Conservation (phyloP, 192 early-diverging fungal genomes). For the Mortierella hygrophila region DNA sequence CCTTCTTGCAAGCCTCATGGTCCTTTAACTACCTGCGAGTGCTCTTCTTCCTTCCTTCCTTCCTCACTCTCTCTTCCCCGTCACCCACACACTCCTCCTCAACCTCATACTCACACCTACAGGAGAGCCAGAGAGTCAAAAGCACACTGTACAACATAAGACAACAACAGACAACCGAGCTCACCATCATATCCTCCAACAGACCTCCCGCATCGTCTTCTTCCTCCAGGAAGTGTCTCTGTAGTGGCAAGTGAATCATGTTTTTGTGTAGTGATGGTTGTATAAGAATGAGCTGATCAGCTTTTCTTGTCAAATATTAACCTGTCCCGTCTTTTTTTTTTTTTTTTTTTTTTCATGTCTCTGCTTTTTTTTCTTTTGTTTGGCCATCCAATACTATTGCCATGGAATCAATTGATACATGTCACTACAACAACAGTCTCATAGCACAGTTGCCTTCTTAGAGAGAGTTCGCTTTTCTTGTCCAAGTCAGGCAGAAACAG, state of each 20-base stretch:
- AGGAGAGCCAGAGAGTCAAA: neutral
- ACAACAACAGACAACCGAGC: neutral
- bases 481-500: neutral
- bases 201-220: neutral
- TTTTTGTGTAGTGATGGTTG: neutral
- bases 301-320: conserved; percentile 6
- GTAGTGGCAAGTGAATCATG: neutral
- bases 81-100: neutral
- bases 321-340: neutral
- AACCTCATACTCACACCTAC: neutral
- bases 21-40: neutral
- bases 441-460: neutral
- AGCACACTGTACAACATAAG: neutral
- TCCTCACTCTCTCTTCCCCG: neutral
- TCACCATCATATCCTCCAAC: neutral
- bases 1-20: neutral
- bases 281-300: too few relatives aligned
- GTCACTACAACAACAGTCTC: neutral
- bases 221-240: conserved; percentile 11
- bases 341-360: neutral
- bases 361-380: neutral
- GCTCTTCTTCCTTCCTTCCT: neutral
- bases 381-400: neutral
- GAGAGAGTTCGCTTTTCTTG: conserved; percentile 1
- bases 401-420: neutral